Percentiles rank a stretch among this genome's conserved stretches.
These are phyloP conservation scores for Cladosporium oxysporum DNA, from an alignment of 2,329 filamentous ascomycete species.

Conservation along the genomic window DNA sequence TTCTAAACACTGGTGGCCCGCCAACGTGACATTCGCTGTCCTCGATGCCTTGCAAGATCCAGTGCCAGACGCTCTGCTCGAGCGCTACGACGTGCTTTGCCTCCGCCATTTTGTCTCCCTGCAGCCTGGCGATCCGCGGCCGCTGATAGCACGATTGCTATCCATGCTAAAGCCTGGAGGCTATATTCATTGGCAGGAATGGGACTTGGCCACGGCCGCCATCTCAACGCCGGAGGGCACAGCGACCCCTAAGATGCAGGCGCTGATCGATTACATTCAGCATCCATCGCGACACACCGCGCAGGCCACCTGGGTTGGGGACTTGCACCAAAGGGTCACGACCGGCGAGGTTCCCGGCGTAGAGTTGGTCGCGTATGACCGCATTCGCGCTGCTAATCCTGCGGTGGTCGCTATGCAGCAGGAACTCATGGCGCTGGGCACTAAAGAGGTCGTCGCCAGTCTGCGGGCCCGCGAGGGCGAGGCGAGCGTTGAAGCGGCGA, in stretches of 20 bases:
- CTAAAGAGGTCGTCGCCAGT: constrained; percentile 23
- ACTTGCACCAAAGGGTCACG: constrained; percentile 13
- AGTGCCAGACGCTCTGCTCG: constrained; percentile 20
- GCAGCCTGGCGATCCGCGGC: constrained; percentile 25
- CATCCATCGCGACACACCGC: background rate
- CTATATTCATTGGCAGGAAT: constrained; percentile 31
- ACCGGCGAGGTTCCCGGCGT: background rate
- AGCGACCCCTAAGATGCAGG: background rate
- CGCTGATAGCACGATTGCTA: constrained; percentile 26
- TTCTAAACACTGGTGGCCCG: constrained; percentile 23
- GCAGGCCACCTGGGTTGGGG: constrained; percentile 16
- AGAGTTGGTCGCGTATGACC: constrained; percentile 21
- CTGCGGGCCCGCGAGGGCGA: constrained; percentile 19
- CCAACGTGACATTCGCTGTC: constrained; percentile 24
- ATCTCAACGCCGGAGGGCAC: constrained; percentile 16
- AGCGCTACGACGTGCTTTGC: constrained; percentile 28
- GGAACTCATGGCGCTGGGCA: constrained; percentile 25
- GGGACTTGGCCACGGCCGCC: constrained; percentile 20
- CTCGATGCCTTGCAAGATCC: constrained; percentile 25
- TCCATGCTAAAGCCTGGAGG: constrained; percentile 29
- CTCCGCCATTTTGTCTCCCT: constrained; percentile 28
- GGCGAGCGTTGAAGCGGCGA: constrained; percentile 1
- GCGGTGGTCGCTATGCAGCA: constrained; percentile 22
- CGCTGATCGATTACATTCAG: background rate
- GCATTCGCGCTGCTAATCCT: constrained; percentile 20